Evolutionary conservation across 176 grass and related monocot species (phyloP), one percentile per base, ranked within the genome.

Genomic region (Otatea glauca): DNA sequence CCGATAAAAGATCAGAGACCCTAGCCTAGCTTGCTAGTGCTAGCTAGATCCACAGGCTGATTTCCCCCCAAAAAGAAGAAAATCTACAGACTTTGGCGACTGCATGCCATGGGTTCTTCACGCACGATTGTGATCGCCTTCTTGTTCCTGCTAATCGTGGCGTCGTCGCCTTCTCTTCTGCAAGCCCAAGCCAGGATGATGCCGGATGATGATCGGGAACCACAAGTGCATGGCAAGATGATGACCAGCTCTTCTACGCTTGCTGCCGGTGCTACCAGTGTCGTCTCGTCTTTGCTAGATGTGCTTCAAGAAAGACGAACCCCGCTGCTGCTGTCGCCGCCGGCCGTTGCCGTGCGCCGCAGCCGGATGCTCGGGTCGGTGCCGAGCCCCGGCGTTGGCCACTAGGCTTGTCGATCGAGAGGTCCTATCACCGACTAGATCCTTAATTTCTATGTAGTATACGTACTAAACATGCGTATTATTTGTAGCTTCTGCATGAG

Each of bases 371-470:
- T 92, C 43, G 90, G 80, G 9, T 92, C 90, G 51, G 90, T 92
- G 74, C 90, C 90, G 0, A 92, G 90, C 79, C 87, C 90, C 50
- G 90, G 90, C 79, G 83, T 89, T 8, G 90, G 90, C 62, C 90
- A 92, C 70, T 92, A 92, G 87, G 61, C 61, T 32, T 15, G 13
- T 63, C 60, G n/a, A 25, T 24, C n/a, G 58, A 60, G 58, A 11
- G n/a, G 24, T 12, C n/a, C 3, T 24, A 12, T 12, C n/a, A 2
- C 58, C 58, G 1, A 24, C 9, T 20, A 23, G 20, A 58, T 58
- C 55, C 55, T 10, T n/a, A n/a, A n/a, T n/a, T 51, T 17, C 49
- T 6, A 58, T n/a, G 21, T 10, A n/a, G 55, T 58, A 23, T 58
- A 58, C 55, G 5, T 67, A 59, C 66, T 58, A 43, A 82, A 38